These are phyloP conservation scores for Hydnomerulius pinastri DNA, from an alignment of 768 basidiomycete species.

Conservation along the genomic window DNA sequence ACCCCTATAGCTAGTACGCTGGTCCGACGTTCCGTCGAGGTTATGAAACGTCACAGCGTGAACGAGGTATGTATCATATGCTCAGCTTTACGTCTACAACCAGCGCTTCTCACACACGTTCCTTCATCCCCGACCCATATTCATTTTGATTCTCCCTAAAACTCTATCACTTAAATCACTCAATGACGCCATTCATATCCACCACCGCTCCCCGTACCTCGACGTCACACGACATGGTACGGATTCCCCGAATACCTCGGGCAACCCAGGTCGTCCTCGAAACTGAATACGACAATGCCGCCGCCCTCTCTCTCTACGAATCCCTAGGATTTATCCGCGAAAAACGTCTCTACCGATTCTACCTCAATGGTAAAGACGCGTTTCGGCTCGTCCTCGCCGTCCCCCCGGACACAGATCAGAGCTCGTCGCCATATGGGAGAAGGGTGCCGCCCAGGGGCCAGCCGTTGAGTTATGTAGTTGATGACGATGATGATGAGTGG, in stretches of 20 bases:
- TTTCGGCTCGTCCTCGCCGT: conserved; percentile 77
- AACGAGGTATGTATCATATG: conserved; percentile 68
- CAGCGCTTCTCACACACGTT: not conserved
- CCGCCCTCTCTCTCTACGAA: conserved; percentile 87
- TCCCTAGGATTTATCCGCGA: conserved; percentile 94
- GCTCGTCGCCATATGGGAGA: conserved; percentile 8
- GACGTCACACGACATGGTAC: too few species aligned
- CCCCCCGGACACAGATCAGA: conserved; percentile 36
- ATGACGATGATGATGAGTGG: conserved; percentile 29
- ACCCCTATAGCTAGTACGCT: conserved; percentile 73
- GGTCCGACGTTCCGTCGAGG: conserved; percentile 78
- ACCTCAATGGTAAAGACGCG: conserved; percentile 96
- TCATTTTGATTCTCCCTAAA: not conserved
- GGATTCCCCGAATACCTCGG: too few species aligned
- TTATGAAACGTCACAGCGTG: conserved; percentile 81
- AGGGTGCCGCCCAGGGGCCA: conserved; percentile 13
- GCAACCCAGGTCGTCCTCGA: conserved; percentile 80
- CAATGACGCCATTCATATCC: not conserved
- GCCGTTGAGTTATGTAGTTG: conserved; percentile 24
- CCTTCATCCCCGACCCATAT: not conserved
- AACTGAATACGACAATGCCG: conserved; percentile 91
- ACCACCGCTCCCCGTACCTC: not conserved
- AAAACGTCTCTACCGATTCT: conserved; percentile 93
- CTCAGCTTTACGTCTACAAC: not conserved
- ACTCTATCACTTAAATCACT: not conserved